Evolutionary conservation across 2,329 filamentous ascomycete species (phyloP), one percentile per base, ranked within the genome.

Genomic region (Endoconidiophora laricicola): DNA sequence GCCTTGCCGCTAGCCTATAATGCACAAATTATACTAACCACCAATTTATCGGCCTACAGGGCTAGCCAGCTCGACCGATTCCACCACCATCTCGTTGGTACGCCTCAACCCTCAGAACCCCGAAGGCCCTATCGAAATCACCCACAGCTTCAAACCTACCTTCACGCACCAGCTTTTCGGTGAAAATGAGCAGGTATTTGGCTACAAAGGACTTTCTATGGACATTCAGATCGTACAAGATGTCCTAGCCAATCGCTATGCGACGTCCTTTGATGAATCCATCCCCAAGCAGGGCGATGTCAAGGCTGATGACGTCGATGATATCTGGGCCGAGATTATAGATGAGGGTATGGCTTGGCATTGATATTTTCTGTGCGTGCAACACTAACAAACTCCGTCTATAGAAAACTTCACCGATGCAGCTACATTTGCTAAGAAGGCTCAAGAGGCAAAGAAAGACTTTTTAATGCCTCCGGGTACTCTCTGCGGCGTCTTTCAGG

Each of bases 101-200:
- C 66, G 68, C 39, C 69, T 74, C 9, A 64, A 68, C 4, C 63
- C 68, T 16, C 64, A 65, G 6, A 69, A 69, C 55, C 60, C 74
- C 46, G 76, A 37, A 33, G 46, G 39, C 7, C 46, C 23, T 33
- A 36, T 74, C 58, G 44, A 50, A 74, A 72, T 29, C 23, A 66
- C 81, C 57, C 72, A 75, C 23, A 74, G 76, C 24, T 96, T 98
- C 64, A 73, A 85, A 54, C 93, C 91, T 0, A 76, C 77, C 60
- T 93, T 88, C 63, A 95, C 90, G 16, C 94, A 96, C 64, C 71
- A 86, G 1, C 83, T 98, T 55, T 95, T 96, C 58, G 86, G 86
- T 59, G 83, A 96, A n/a, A 81, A 91, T 6, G 87, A 98, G 64
- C 76, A 74, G 26, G 90, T 96, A 56, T 88, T 94, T 58, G 90